These are phyloP conservation scores for Paxillus rubicundulus DNA, from an alignment of 768 basidiomycete species.

Conservation along the genomic window DNA sequence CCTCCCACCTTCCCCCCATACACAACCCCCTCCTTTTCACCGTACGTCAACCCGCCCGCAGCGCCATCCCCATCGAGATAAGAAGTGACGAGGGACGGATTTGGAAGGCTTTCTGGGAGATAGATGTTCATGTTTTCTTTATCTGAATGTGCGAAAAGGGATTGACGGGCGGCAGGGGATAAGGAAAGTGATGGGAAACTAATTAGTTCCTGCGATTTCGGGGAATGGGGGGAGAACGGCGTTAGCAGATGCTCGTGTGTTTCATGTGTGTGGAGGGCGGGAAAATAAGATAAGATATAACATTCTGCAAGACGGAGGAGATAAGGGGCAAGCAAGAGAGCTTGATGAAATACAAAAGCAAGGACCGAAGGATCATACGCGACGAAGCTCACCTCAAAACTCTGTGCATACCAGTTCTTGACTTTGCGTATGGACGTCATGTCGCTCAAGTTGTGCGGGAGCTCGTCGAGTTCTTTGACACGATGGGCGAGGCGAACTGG, in stretches of 20 bases:
- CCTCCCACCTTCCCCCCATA: constrained; percentile 3
- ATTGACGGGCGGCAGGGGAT: constrained; percentile 63
- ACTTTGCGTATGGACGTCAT: constrained; percentile 95
- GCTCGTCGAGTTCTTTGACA: constrained; percentile 91
- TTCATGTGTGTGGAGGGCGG: no score
- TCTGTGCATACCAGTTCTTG: constrained; percentile 99
- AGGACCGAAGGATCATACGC: background rate
- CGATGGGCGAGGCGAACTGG: constrained; percentile 94
- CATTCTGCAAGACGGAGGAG: no score
- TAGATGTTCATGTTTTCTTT: constrained; percentile 28
- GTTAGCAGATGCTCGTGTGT: constrained; percentile 1
- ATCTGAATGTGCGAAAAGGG: constrained; percentile 52
- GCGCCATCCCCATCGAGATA: constrained; percentile 33
- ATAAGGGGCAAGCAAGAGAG: no score
- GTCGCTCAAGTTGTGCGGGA: constrained; percentile 85
- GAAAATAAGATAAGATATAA: no score
- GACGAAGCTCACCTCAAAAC: constrained; percentile 74
- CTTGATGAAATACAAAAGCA: background rate
- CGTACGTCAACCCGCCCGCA: constrained; percentile 10
- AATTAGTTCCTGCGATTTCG: constrained; percentile 79
- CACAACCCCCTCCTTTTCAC: constrained; percentile 1
- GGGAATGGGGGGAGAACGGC: background rate
- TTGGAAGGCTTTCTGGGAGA: constrained; percentile 75
- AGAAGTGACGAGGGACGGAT: constrained; percentile 59
- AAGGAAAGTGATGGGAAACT: constrained; percentile 77